Evolutionary conservation across 257 asterid species (phyloP).

Genomic region (Przewalskia tangutica): DNA sequence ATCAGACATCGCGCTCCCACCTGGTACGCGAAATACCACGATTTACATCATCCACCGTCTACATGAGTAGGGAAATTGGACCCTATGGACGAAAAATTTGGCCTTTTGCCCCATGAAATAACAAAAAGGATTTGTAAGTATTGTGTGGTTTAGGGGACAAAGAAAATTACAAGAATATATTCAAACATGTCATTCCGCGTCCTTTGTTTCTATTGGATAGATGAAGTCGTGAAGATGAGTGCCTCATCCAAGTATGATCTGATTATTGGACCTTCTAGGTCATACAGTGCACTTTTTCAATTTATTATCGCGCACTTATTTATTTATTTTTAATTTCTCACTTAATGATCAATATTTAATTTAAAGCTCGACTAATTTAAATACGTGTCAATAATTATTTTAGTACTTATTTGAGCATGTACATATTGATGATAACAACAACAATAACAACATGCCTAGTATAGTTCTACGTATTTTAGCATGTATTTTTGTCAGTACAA

Average conservation of each 20-base stretch:
- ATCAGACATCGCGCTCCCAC: too few species aligned
- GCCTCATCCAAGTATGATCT: background rate
- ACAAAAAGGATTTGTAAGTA: background rate
- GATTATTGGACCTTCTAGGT: background rate
- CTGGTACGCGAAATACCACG: too few species aligned
- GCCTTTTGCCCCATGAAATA: too few species aligned
- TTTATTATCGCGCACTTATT: background rate
- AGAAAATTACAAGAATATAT: background rate
- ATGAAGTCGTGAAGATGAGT: background rate
- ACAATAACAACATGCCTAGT: too few species aligned
- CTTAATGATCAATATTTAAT: background rate
- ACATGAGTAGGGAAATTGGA: too few species aligned
- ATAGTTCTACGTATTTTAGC: background rate
- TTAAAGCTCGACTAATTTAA: background rate
- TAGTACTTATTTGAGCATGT: too few species aligned
- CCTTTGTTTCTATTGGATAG: background rate
- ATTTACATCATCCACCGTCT: too few species aligned
- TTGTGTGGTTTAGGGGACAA: background rate
- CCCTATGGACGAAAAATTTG: too few species aligned
- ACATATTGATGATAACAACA: too few species aligned
- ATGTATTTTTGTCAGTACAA: background rate
- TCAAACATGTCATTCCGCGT: slow-evolving; percentile 5
- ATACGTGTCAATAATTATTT: background rate
- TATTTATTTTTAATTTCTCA: background rate
- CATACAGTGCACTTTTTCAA: background rate